Conservation (phyloP, 768 basidiomycete genomes). For the Tulasnella sp. region DNA sequence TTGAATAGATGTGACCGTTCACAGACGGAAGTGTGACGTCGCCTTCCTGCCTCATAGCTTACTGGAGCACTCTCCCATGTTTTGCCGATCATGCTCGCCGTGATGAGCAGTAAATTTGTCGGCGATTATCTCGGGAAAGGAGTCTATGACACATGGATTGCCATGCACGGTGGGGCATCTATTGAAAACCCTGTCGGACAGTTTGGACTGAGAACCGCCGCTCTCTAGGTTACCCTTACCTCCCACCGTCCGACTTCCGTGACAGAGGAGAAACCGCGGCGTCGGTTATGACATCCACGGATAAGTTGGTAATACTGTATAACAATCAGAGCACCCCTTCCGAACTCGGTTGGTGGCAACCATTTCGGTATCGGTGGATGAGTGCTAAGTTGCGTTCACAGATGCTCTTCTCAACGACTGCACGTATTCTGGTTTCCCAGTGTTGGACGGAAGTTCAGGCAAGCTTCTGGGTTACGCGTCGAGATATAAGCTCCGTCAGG, state of each 20-base stretch:
- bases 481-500: slow-evolving; percentile 55
- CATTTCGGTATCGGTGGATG: neutral
- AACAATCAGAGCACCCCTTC: slow-evolving; percentile 49
- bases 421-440: slow-evolving; percentile 67
- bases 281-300: slow-evolving; percentile 60
- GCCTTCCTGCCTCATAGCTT: slow-evolving; percentile 49
- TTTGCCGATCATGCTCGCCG: slow-evolving; percentile 79
- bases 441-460: slow-evolving; percentile 51
- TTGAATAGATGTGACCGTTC: neutral
- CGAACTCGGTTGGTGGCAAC: slow-evolving; percentile 51
- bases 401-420: slow-evolving; percentile 51
- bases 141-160: slow-evolving; percentile 33
- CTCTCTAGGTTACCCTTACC: slow-evolving; percentile 70
- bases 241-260: slow-evolving; percentile 65
- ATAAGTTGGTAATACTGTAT: slow-evolving; percentile 56
- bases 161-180: slow-evolving; percentile 25
- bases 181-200: neutral
- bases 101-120: slow-evolving; percentile 77
- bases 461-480: slow-evolving; percentile 63
- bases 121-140: slow-evolving; percentile 59
- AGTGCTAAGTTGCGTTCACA: slow-evolving; percentile 36
- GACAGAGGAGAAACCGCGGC: slow-evolving; percentile 67
- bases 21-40: neutral
- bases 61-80: slow-evolving; percentile 80
- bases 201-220: slow-evolving; percentile 48